Evolutionary conservation across 2,329 filamentous ascomycete genomes (phyloP), one percentile per base, ranked within the genome.

Genomic region (Hymenoscyphus repandus): DNA sequence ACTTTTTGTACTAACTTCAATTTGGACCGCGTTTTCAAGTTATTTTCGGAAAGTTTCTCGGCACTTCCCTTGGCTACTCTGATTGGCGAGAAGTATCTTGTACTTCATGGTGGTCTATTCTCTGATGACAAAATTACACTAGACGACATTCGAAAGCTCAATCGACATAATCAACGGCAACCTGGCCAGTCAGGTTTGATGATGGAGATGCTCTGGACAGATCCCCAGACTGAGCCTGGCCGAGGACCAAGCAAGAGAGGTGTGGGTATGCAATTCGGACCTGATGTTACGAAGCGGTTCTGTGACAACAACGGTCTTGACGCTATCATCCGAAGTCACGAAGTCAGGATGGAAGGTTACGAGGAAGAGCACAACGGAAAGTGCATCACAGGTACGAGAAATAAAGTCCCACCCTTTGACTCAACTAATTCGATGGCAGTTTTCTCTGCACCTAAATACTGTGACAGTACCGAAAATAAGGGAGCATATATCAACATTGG

Each of bases 151-250:
- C 83, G 93, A 59, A 95, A 95, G 72, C 76, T 97, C 51, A 85
- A 97, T 71, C 79, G 92, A 58, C 91, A 96, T 72, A 83, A 81
- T 68, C 93, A 97, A 71, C 80, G 89, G 55, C 92, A 97, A 65
- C 92, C 93, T 2, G 93, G 93, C 31, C 93, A 99, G 69, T 74
- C 87, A 44, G 93, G 93, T 12, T 74, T 99, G 62, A 99, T 99
- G 93, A 99, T 99, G 93, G 93, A 99, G 72, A 99, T 99, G 93
- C 80, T 99, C 42, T 99, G 93, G 93, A 97, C 93, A 1, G 93
- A 99, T 67, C 93, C 93, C 2, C 93, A 99, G 69, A 79, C 87
- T 0, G 78, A 83, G 61, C 84, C 87, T 27, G 93, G 93, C 47
- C 84, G 93, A 60, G 90, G 91, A 7, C 93, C 93, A 40, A 96